phyloP scores from a whole-genome alignment of 1,139 yeast species.

The Kodamaea derodonti region DNA sequence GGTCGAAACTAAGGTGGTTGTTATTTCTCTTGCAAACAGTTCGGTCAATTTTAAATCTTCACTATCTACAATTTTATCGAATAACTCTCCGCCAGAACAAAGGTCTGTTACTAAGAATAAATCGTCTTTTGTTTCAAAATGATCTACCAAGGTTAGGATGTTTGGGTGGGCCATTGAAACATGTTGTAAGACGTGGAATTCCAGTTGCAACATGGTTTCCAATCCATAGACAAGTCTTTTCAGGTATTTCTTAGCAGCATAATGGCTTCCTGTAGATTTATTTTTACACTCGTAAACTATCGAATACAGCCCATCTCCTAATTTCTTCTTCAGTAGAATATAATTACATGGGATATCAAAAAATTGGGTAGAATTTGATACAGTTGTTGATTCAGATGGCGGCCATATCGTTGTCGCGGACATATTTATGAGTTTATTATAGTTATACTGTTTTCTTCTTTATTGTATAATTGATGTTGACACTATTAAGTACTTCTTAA shows the following conservation, averaged over 20 bases:
- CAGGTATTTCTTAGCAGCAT: slow-evolving; percentile 37
- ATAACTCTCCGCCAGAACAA: slow-evolving; percentile 69
- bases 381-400: background rate
- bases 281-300: slow-evolving; percentile 38
- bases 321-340: slow-evolving; percentile 23
- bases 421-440: background rate
- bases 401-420: background rate
- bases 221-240: slow-evolving; percentile 34
- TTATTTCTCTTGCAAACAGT: slow-evolving; percentile 45
- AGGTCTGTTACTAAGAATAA: slow-evolving; percentile 64
- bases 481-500: too few relatives aligned
- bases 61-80: slow-evolving; percentile 52
- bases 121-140: slow-evolving; percentile 61
- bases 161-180: slow-evolving; percentile 43
- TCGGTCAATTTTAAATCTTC: slow-evolving; percentile 39
- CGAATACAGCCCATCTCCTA: slow-evolving; percentile 40
- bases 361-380: background rate
- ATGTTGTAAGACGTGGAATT: slow-evolving; percentile 50
- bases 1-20: slow-evolving; percentile 26
- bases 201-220: slow-evolving; percentile 45
- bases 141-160: slow-evolving; percentile 61
- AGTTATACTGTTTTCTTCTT: too few relatives aligned
- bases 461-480: too few relatives aligned
- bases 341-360: slow-evolving; percentile 29
- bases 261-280: slow-evolving; percentile 27